These are phyloP conservation scores for Cytospora mali DNA, from an alignment of 2,329 filamentous ascomycete species.

Conservation along the genomic window DNA sequence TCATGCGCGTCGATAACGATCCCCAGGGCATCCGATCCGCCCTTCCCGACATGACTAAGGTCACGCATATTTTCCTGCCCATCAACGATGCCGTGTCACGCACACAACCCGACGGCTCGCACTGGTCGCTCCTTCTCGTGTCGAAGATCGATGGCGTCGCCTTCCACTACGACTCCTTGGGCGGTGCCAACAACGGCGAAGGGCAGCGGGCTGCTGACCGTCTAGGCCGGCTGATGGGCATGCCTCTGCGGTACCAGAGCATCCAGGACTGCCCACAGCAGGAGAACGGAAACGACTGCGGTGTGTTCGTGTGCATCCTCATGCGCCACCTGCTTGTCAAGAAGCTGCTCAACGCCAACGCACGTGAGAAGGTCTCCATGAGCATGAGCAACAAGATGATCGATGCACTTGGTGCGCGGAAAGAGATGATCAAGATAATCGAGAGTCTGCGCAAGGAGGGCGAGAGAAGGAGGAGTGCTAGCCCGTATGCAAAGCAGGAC, in stretches of 20 bases:
- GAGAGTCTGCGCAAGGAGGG: slow-evolving; percentile 86
- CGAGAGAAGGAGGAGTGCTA: slow-evolving; percentile 65
- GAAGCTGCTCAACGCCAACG: slow-evolving; percentile 75
- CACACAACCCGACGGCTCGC: slow-evolving; percentile 80
- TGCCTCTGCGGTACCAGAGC: slow-evolving; percentile 73
- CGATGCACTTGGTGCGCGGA: slow-evolving; percentile 77
- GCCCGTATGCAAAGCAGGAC: slow-evolving; percentile 39
- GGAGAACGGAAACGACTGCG: slow-evolving; percentile 90
- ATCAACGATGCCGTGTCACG: slow-evolving; percentile 87
- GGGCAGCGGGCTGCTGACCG: slow-evolving; percentile 71
- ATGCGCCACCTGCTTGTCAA: slow-evolving; percentile 94
- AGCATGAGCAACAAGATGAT: slow-evolving; percentile 84
- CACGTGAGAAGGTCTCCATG: slow-evolving; percentile 89
- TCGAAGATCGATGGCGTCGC: slow-evolving; percentile 85
- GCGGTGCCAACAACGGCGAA: slow-evolving; percentile 73
- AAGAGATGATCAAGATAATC: slow-evolving; percentile 90
- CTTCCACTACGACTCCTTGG: slow-evolving; percentile 94
- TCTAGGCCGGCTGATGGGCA: slow-evolving; percentile 68
- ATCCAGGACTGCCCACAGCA: slow-evolving; percentile 87
- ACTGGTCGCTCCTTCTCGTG: slow-evolving; percentile 93
- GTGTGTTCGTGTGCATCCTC: slow-evolving; percentile 91
- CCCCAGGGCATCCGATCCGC: slow-evolving; percentile 62
- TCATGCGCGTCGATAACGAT: slow-evolving; percentile 71
- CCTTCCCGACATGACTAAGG: slow-evolving; percentile 76
- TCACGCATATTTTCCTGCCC: slow-evolving; percentile 93